These are phyloP conservation scores for Ampelomyces quisqualis DNA, from an alignment of 2,329 filamentous ascomycete genomes.

Conservation along the genomic window DNA sequence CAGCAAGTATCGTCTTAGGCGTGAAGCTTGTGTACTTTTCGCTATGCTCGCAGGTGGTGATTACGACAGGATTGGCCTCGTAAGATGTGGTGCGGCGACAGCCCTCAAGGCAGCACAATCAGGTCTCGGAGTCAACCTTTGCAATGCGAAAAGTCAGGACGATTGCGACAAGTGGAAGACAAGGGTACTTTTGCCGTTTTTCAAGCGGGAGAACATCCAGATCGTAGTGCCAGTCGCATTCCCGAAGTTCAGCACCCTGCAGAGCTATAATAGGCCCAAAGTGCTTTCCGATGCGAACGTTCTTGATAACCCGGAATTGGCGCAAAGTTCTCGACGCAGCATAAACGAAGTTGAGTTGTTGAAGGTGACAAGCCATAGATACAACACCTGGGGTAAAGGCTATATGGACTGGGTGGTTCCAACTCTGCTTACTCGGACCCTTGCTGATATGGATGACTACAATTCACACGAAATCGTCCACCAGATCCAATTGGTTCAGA, in stretches of 20 bases:
- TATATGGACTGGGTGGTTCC: constrained; percentile 44
- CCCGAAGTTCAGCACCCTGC: constrained; percentile 25
- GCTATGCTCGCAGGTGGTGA: constrained; percentile 46
- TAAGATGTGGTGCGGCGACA: constrained; percentile 37
- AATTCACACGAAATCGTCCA: constrained; percentile 19
- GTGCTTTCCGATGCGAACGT: constrained; percentile 36
- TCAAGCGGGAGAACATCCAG: constrained; percentile 2
- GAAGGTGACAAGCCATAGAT: constrained; percentile 30
- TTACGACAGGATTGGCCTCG: constrained; percentile 41
- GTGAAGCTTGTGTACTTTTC: constrained; percentile 42
- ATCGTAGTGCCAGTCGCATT: constrained; percentile 12
- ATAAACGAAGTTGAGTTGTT: constrained; percentile 40
- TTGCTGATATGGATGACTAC: constrained; percentile 9
- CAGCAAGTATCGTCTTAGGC: constrained; percentile 31
- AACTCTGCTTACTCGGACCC: constrained; percentile 33
- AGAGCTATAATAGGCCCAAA: constrained; percentile 39
- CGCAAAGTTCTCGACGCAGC: constrained; percentile 26
- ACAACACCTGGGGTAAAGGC: constrained; percentile 41
- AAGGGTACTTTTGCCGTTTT: constrained; percentile 14
- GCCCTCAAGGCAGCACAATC: constrained; percentile 27
- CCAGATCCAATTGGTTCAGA: constrained; percentile 30
- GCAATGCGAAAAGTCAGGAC: constrained; percentile 14
- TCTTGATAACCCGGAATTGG: constrained; percentile 26
- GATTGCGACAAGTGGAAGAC: constrained; percentile 28
- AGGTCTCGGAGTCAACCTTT: constrained; percentile 32